Conservation (phyloP, 805 yeast genomes). For the Wickerhamomyces rabaulensis region DNA sequence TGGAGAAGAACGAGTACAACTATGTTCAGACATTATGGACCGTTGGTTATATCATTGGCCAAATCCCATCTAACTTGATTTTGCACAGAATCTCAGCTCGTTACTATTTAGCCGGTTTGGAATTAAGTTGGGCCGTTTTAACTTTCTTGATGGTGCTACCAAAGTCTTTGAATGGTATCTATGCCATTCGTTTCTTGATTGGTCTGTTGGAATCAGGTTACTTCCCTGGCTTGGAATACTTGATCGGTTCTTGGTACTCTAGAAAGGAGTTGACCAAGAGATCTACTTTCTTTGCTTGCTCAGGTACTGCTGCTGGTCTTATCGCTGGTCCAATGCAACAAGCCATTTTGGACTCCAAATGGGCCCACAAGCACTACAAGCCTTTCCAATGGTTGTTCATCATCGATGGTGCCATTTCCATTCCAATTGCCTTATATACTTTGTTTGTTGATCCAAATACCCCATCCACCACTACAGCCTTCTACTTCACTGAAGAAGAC, state of each 20-base stretch:
- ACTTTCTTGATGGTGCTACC: slow-evolving; percentile 29
- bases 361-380: slow-evolving; percentile 9
- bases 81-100: slow-evolving; percentile 37
- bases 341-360: slow-evolving; percentile 19
- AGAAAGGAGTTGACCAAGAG: slow-evolving; percentile 31
- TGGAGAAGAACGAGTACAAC: slow-evolving; percentile 39
- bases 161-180: slow-evolving; percentile 20
- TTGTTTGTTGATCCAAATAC: slow-evolving; percentile 26
- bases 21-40: slow-evolving; percentile 40
- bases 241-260: slow-evolving; percentile 34
- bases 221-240: slow-evolving; percentile 41
- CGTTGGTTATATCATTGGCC: slow-evolving; percentile 45
- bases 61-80: slow-evolving; percentile 39
- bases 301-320: slow-evolving; percentile 25
- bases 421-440: slow-evolving; percentile 40
- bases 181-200: slow-evolving; percentile 29
- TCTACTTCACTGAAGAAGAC: slow-evolving; percentile 37
- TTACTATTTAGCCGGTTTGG: slow-evolving; percentile 38
- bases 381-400: slow-evolving; percentile 42
- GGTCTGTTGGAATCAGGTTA: slow-evolving; percentile 41
- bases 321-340: slow-evolving; percentile 35
- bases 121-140: slow-evolving; percentile 38
- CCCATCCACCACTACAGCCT: slow-evolving; percentile 33
- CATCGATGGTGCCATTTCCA: slow-evolving; percentile 34
- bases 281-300: slow-evolving; percentile 27